phyloP scores from a whole-genome alignment of 768 basidiomycete species.

The Tricholoma matsutake region DNA sequence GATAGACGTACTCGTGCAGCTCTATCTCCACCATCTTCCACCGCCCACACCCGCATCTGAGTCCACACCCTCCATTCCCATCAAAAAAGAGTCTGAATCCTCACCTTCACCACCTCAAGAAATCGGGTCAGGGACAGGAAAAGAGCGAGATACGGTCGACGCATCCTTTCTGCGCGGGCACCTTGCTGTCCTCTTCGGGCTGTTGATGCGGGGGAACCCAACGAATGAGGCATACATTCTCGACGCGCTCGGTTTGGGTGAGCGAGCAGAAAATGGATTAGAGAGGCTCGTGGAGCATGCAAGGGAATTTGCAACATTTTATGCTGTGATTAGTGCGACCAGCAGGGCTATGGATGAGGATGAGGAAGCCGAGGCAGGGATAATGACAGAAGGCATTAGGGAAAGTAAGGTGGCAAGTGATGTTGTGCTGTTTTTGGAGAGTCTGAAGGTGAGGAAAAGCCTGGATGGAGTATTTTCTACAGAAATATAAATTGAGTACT shows the following conservation, averaged over 20 bases:
- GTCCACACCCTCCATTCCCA: neutral
- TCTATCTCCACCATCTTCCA: slow-evolving; percentile 43
- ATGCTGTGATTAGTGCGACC: slow-evolving; percentile 21
- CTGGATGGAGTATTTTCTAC: too few species aligned
- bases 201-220: slow-evolving; percentile 41
- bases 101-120: neutral
- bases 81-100: neutral
- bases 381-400: slow-evolving; percentile 22
- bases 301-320: slow-evolving; percentile 47
- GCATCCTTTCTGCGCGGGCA: slow-evolving; percentile 65
- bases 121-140: neutral
- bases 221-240: slow-evolving; percentile 37
- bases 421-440: slow-evolving; percentile 55
- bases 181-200: slow-evolving; percentile 69
- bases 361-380: slow-evolving; percentile 16
- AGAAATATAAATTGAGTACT: too few species aligned
- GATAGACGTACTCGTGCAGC: slow-evolving; percentile 45
- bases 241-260: slow-evolving; percentile 18
- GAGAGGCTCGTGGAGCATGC: slow-evolving; percentile 41
- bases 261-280: slow-evolving; percentile 22
- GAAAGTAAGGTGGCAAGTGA: slow-evolving; percentile 43
- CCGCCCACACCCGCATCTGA: neutral
- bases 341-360: slow-evolving; percentile 7
- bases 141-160: slow-evolving; percentile 27
- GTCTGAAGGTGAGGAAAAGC: slow-evolving; percentile 19